Evolutionary conservation across 2,329 filamentous ascomycete genomes (phyloP).

Genomic region (Fusarium miscanthi): DNA sequence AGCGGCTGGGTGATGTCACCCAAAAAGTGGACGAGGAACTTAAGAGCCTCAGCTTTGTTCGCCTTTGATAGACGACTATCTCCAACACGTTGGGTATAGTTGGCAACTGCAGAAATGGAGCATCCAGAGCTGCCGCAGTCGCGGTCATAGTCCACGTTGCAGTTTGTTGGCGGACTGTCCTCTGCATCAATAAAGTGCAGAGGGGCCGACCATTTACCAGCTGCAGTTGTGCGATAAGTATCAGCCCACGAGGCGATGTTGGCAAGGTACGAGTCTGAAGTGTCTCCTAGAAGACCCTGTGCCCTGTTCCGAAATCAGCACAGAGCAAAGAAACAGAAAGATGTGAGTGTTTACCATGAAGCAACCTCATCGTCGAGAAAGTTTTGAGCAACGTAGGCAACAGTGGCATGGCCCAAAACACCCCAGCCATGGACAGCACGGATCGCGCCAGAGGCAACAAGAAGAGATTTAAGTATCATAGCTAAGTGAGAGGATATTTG

Average conservation of each 20-base stretch:
- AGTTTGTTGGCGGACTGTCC: conserved; percentile 4
- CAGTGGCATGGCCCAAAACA: not conserved
- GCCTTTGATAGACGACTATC: not conserved
- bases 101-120: conserved; percentile 7
- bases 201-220: conserved; percentile 6
- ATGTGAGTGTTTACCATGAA: not conserved
- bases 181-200: conserved; percentile 7
- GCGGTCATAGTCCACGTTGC: conserved; percentile 9
- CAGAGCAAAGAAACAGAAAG: fast-evolving
- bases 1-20: not conserved
- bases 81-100: conserved; percentile 4
- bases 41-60: conserved; percentile 5
- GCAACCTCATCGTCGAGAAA: conserved; percentile 3
- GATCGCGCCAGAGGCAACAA: not conserved
- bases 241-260: conserved; percentile 9
- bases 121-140: conserved; percentile 4
- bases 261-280: conserved; percentile 9
- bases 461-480: conserved; percentile 1
- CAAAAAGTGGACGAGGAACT: conserved; percentile 3
- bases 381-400: conserved; percentile 7
- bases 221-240: conserved; percentile 1
- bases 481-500: fast-evolving
- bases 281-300: not conserved
- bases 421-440: conserved; percentile 3
- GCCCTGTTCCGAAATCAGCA: not conserved